Conservation (phyloP, 305 asterid genomes). For the Andrographis paniculata region DNA sequence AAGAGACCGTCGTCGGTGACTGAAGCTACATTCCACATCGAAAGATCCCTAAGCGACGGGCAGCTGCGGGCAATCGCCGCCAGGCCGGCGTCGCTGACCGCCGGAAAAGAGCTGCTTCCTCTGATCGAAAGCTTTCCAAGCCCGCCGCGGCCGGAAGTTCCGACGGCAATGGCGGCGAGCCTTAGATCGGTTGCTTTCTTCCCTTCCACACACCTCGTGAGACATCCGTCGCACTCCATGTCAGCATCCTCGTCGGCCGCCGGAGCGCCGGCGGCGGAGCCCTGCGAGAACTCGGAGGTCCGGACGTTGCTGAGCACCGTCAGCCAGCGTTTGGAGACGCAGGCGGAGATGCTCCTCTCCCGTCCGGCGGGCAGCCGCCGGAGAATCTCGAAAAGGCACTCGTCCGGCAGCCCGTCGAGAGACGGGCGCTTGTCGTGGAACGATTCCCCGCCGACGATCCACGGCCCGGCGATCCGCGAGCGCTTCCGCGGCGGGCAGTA, state of each 20-base stretch:
- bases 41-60: constrained; percentile 74
- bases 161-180: constrained; percentile 87
- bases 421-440: constrained; percentile 41
- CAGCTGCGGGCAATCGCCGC: constrained; percentile 76
- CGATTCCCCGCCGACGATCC: constrained; percentile 20
- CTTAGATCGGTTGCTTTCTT: constrained; percentile 82
- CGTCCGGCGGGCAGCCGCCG: constrained; percentile 53
- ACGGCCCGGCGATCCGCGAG: constrained; percentile 48
- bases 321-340: constrained; percentile 89
- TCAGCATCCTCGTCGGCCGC: constrained; percentile 46
- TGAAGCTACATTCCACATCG: constrained; percentile 68
- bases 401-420: constrained; percentile 70
- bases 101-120: constrained; percentile 52
- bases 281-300: constrained; percentile 42
- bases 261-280: constrained; percentile 28
- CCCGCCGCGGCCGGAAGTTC: constrained; percentile 89
- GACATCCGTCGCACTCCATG: constrained; percentile 56
- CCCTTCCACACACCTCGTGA: constrained; percentile 82
- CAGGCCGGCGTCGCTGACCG: constrained; percentile 56
- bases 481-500: constrained; percentile 73
- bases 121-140: constrained; percentile 75
- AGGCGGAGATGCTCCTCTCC: constrained; percentile 64
- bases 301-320: constrained; percentile 48
- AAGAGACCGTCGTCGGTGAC: constrained; percentile 69
- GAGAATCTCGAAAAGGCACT: constrained; percentile 83